Percentiles rank a stretch among this genome's conserved stretches.
These are phyloP conservation scores for Pseudomassariella vexata DNA, from an alignment of 2,329 filamentous ascomycete species.

Conservation along the genomic window DNA sequence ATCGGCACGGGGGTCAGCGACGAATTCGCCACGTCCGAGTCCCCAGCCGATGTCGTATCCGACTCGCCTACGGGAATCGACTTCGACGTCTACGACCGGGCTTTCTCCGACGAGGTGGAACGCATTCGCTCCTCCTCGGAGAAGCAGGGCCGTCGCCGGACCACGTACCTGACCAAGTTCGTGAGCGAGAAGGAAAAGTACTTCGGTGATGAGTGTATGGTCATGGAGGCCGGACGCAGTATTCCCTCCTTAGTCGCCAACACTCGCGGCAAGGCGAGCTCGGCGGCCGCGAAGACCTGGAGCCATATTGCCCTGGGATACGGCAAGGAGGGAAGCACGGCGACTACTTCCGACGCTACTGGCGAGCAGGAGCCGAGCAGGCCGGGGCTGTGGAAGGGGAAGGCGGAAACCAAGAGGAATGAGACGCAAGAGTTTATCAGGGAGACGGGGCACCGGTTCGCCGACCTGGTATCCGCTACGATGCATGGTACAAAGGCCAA, in stretches of 20 bases:
- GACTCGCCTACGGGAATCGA: slow-evolving; percentile 83
- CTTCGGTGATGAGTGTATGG: slow-evolving; percentile 29
- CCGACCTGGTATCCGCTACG: slow-evolving; percentile 22
- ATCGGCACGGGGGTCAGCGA: slow-evolving; percentile 63
- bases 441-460: slow-evolving; percentile 20
- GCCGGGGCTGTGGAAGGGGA: slow-evolving; percentile 3
- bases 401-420: slow-evolving; percentile 1
- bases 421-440: slow-evolving; percentile 13
- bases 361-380: slow-evolving; percentile 1
- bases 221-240: slow-evolving; percentile 25
- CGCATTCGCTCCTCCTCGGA: slow-evolving; percentile 47
- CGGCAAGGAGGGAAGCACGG: slow-evolving; percentile 3
- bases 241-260: slow-evolving; percentile 10
- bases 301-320: slow-evolving; percentile 2
- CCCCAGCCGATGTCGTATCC: slow-evolving; percentile 52
- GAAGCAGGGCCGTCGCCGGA: slow-evolving; percentile 28
- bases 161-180: slow-evolving; percentile 42
- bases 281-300: slow-evolving; percentile 5
- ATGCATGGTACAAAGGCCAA: slow-evolving; percentile 14
- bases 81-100: slow-evolving; percentile 82
- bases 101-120: slow-evolving; percentile 81
- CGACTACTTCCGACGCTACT: background rate
- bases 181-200: slow-evolving; percentile 38
- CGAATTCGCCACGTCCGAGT: slow-evolving; percentile 26
- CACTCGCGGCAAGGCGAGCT: slow-evolving; percentile 6